Evolutionary conservation across 2,329 filamentous ascomycete species (phyloP).

Genomic region (Macrophomina pseudophaseolina): DNA sequence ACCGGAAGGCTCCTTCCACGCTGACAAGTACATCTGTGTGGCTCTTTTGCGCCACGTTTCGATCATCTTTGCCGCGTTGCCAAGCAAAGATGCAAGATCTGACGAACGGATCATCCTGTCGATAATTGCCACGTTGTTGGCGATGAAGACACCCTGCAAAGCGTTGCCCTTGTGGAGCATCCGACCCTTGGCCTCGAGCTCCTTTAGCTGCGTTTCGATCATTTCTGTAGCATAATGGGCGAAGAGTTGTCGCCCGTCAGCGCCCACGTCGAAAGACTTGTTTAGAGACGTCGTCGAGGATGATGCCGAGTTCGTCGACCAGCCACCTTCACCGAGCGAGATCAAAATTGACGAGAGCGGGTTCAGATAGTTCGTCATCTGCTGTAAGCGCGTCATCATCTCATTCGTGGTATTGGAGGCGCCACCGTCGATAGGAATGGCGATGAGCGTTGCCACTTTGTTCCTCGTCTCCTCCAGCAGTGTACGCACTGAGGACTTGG

Average conservation of each 20-base stretch:
- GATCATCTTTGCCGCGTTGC: constrained; percentile 66
- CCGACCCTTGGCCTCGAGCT: constrained; percentile 76
- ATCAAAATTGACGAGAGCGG: constrained; percentile 90
- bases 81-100: constrained; percentile 74
- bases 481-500: constrained; percentile 81
- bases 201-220: constrained; percentile 77
- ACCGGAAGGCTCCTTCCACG: constrained; percentile 85
- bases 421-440: constrained; percentile 77
- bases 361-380: constrained; percentile 83
- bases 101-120: constrained; percentile 84
- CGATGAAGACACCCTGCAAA: constrained; percentile 84
- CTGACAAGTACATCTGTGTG: constrained; percentile 78
- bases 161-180: constrained; percentile 76
- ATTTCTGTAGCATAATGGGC: constrained; percentile 89
- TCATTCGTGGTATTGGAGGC: constrained; percentile 79
- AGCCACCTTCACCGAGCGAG: constrained; percentile 90
- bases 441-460: constrained; percentile 67
- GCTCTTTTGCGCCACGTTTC: constrained; percentile 90
- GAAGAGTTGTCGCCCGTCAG: constrained; percentile 86
- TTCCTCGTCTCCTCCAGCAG: constrained; percentile 82
- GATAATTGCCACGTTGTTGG: constrained; percentile 83
- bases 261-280: constrained; percentile 82
- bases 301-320: constrained; percentile 62
- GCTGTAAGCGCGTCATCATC: constrained; percentile 83
- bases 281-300: constrained; percentile 64